phyloP scores from a whole-genome alignment of 768 basidiomycete genomes.

The Russula vinacea region DNA sequence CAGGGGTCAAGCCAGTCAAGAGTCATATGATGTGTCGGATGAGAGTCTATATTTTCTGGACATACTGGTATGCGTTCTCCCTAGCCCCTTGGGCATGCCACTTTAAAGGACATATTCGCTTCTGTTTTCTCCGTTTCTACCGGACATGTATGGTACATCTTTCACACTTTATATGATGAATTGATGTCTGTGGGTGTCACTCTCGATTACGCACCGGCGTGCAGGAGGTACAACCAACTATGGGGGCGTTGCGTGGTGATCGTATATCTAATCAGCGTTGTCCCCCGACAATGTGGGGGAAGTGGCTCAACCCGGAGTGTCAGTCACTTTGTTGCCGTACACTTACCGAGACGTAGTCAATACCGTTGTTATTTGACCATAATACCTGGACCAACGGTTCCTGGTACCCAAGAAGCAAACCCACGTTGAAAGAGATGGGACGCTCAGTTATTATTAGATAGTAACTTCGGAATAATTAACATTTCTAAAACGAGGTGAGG shows the following conservation, averaged over 20 bases:
- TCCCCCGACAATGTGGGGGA: not conserved
- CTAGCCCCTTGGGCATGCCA: not conserved
- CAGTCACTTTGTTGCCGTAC: not conserved
- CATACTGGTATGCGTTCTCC: not conserved
- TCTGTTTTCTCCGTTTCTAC: not conserved
- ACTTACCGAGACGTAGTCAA: not conserved
- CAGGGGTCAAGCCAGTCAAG: not conserved
- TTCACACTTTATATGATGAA: not conserved
- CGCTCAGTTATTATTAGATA: conserved; percentile 6
- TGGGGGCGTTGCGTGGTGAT: conserved; percentile 4
- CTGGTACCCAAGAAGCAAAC: not conserved
- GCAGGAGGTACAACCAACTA: not conserved
- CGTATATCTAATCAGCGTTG: not conserved
- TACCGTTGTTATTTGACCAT: not conserved
- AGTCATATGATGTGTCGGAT: not conserved
- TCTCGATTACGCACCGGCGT: not conserved
- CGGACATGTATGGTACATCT: conserved; percentile 12
- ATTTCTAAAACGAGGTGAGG: not conserved
- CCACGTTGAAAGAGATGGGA: not conserved
- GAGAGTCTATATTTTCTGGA: not conserved
- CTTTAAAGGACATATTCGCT: conserved; percentile 3
- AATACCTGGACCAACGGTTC: not conserved
- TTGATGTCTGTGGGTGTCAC: not conserved
- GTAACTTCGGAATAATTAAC: not conserved
- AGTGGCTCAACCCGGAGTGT: not conserved